A percentile compares a stretch with the other conserved stretches of the same genome.
Conservation (phyloP, 75 land plant genomes). For the Ceratopteris richardii region DNA sequence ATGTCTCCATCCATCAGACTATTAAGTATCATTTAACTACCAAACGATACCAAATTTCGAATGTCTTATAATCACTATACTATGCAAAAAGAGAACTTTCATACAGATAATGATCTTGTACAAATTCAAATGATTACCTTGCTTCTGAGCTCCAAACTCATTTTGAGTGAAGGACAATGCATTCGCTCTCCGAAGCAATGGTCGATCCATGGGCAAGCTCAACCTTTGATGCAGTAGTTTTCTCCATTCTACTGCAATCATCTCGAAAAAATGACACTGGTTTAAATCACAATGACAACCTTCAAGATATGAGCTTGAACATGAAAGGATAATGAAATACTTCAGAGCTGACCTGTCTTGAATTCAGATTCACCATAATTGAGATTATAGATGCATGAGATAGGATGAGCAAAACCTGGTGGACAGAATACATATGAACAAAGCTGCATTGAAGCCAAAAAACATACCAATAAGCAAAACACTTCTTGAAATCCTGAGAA, state of each 20-base stretch:
- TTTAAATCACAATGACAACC: too few relatives aligned
- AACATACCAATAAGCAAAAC: too few relatives aligned
- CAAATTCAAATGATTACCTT: background rate
- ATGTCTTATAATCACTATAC: too few relatives aligned
- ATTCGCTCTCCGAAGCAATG: constrained; percentile 79
- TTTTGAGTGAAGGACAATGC: constrained; percentile 39
- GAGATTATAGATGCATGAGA: constrained; percentile 75
- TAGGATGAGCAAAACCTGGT: constrained; percentile 64
- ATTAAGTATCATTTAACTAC: too few relatives aligned
- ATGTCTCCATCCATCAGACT: too few relatives aligned
- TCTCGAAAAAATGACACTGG: too few relatives aligned
- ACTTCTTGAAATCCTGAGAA: too few relatives aligned
- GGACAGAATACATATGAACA: constrained; percentile 69
- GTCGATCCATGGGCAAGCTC: constrained; percentile 84
- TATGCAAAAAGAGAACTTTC: too few relatives aligned
- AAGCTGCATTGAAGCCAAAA: constrained; percentile 38
- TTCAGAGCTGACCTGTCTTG: constrained; percentile 52
- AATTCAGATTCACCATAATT: constrained; percentile 75
- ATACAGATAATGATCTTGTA: too few relatives aligned
- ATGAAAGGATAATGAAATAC: too few relatives aligned
- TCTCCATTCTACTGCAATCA: constrained; percentile 61
- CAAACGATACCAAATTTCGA: too few relatives aligned
- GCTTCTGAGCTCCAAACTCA: background rate
- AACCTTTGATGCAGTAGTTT: constrained; percentile 55
- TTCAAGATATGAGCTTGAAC: too few relatives aligned